phyloP scores from a whole-genome alignment of 495 filamentous ascomycete genomes.

The Evernia prunastri region DNA sequence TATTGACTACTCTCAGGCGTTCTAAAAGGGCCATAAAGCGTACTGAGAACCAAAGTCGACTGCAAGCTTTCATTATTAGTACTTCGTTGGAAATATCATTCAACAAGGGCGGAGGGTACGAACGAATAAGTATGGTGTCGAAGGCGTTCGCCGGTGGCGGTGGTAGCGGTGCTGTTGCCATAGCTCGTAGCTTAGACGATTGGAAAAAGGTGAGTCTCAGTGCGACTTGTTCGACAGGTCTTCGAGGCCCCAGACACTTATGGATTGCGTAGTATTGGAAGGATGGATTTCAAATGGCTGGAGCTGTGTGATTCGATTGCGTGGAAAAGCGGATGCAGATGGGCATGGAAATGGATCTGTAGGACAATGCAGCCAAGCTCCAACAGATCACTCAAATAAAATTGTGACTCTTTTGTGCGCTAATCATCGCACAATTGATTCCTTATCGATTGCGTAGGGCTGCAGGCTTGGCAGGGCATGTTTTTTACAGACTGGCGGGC shows the following conservation, averaged over 20 bases:
- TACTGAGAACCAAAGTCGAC: background rate
- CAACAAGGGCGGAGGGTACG: background rate
- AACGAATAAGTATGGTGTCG: slow-evolving; percentile 8
- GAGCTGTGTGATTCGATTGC: background rate
- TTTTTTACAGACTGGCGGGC: background rate
- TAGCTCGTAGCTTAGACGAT: background rate
- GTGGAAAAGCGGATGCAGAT: no score
- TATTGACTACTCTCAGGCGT: background rate
- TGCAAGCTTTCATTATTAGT: background rate
- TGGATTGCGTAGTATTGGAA: background rate
- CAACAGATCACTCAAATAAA: no score
- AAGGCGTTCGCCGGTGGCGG: slow-evolving; percentile 1
- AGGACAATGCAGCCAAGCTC: no score
- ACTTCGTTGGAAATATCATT: background rate
- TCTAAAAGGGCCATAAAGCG: background rate
- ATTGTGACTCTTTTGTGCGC: background rate
- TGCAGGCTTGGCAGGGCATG: slow-evolving; percentile 1
- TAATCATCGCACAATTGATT: background rate
- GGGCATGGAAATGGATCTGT: no score
- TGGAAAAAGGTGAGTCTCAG: background rate
- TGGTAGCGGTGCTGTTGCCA: background rate
- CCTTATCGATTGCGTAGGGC: slow-evolving; percentile 4
- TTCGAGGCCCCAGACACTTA: background rate
- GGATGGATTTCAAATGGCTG: background rate
- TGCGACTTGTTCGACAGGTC: background rate